phyloP scores from a whole-genome alignment of 164 flowering plant species.

The Vitis riparia region DNA sequence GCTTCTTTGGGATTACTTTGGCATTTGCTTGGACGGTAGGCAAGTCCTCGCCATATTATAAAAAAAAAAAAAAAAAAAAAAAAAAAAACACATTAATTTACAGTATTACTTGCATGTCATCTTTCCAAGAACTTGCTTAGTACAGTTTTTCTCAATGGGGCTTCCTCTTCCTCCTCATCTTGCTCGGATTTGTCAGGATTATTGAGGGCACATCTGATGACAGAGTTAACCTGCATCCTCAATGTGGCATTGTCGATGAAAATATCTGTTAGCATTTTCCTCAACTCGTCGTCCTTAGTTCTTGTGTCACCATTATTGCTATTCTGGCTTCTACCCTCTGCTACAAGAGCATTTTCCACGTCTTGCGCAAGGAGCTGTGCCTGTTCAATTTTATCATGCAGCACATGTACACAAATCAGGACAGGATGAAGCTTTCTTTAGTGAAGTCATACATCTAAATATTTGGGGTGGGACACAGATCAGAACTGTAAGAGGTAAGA shows the following conservation, averaged over 20 bases:
- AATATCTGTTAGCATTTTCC: constrained; percentile 61
- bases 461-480: too few species aligned
- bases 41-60: too few species aligned
- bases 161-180: constrained; percentile 34
- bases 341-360: constrained; percentile 19
- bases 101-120: constrained; percentile 20
- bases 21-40: too few species aligned
- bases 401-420: not conserved
- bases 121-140: constrained; percentile 62
- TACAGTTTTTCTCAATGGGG: constrained; percentile 52
- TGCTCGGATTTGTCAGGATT: constrained; percentile 32
- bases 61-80: not conserved
- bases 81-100: not conserved
- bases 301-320: constrained; percentile 18
- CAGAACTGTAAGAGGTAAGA: too few species aligned
- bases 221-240: constrained; percentile 72
- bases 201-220: constrained; percentile 56
- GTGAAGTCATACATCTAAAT: too few species aligned
- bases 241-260: constrained; percentile 75
- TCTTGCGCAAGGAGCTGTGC: constrained; percentile 67
- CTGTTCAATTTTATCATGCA: constrained; percentile 33
- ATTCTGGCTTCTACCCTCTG: constrained; percentile 16
- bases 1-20: too few species aligned
- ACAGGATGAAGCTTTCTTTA: too few species aligned
- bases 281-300: constrained; percentile 45